Conservation (phyloP, 2,329 filamentous ascomycete species). For the Botrytis hyacinthi region DNA sequence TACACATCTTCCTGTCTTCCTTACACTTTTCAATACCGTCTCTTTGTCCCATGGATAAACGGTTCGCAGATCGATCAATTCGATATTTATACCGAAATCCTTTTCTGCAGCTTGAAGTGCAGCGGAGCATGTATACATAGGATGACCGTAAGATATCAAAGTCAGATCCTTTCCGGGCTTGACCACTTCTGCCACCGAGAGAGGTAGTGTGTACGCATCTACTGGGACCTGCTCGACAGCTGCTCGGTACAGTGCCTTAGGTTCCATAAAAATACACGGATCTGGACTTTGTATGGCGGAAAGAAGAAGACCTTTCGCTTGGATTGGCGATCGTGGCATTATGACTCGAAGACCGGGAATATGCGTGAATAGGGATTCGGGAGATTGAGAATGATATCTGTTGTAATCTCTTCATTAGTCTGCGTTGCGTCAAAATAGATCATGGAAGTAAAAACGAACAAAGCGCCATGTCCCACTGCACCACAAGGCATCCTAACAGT, state of each 20-base stretch:
- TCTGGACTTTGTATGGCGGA: slow-evolving; percentile 62
- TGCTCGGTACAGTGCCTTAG: slow-evolving; percentile 70
- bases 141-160: slow-evolving; percentile 68
- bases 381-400: slow-evolving; percentile 69
- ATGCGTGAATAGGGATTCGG: slow-evolving; percentile 69
- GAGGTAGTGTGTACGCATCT: slow-evolving; percentile 63
- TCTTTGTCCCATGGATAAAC: slow-evolving; percentile 72
- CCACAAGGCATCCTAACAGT: slow-evolving; percentile 71
- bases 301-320: slow-evolving; percentile 69
- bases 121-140: slow-evolving; percentile 64
- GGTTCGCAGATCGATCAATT: slow-evolving; percentile 69
- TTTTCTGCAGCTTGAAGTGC: slow-evolving; percentile 67
- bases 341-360: slow-evolving; percentile 68
- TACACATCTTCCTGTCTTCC: slow-evolving; percentile 66
- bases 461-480: slow-evolving; percentile 68
- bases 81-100: slow-evolving; percentile 62
- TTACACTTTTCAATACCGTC: slow-evolving; percentile 63
- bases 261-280: slow-evolving; percentile 73
- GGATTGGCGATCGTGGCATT: slow-evolving; percentile 66
- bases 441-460: slow-evolving; percentile 45
- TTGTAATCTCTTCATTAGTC: slow-evolving; percentile 18
- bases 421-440: not conserved
- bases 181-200: slow-evolving; percentile 67
- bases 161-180: slow-evolving; percentile 66
- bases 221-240: slow-evolving; percentile 70